These are phyloP conservation scores for Neurospora sp. DNA, from an alignment of 495 filamentous ascomycete genomes.

Conservation along the genomic window DNA sequence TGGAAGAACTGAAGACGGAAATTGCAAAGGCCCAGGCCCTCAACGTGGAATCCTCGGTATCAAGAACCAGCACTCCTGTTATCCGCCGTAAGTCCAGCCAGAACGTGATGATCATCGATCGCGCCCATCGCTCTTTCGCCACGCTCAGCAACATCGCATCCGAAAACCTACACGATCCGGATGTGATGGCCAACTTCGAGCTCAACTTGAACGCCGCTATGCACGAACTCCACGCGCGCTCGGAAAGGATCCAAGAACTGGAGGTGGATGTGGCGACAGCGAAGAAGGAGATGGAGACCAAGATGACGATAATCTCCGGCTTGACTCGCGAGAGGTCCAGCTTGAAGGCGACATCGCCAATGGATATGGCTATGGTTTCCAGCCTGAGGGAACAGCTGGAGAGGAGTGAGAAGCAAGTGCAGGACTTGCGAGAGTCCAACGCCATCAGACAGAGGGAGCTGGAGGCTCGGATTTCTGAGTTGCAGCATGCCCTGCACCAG, in stretches of 20 bases:
- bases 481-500: conserved; percentile 47
- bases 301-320: conserved; percentile 88
- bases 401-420: conserved; percentile 73
- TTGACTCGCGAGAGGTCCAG: conserved; percentile 85
- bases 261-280: conserved; percentile 75
- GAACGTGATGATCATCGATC: conserved; percentile 79
- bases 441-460: conserved; percentile 65
- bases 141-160: conserved; percentile 77
- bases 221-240: conserved; percentile 79
- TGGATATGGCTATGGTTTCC: conserved; percentile 89
- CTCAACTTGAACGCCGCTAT: conserved; percentile 83
- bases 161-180: conserved; percentile 72
- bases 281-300: conserved; percentile 92
- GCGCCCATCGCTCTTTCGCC: conserved; percentile 84
- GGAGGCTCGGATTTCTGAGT: conserved; percentile 51
- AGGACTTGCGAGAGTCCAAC: conserved; percentile 61
- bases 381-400: conserved; percentile 79
- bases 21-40: conserved; percentile 62
- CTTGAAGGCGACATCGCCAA: conserved; percentile 66
- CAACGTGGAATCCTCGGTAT: conserved; percentile 47
- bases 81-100: conserved; percentile 93
- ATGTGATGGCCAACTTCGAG: conserved; percentile 87
- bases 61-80: conserved; percentile 52
- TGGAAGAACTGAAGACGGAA: conserved; percentile 84
- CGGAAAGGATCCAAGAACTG: conserved; percentile 80